Percentiles rank a stretch among this genome's conserved stretches.
Evolutionary conservation across 805 yeast genomes (phyloP).

Genomic region (Pichia nanzhaoensis): DNA sequence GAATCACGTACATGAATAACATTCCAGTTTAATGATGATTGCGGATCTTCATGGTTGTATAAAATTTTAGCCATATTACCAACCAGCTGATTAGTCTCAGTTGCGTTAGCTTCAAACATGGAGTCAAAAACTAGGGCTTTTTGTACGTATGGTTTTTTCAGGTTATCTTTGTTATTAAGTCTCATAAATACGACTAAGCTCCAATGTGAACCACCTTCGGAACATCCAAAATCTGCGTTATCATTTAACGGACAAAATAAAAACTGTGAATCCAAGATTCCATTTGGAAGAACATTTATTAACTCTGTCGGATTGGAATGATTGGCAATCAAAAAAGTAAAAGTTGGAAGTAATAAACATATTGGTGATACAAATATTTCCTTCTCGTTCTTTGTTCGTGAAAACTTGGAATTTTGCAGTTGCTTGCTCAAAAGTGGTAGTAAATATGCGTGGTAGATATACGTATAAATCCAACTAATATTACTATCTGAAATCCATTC

Average conservation of each 20-base stretch:
- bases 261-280: slow-evolving; percentile 36
- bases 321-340: slow-evolving; percentile 55
- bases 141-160: slow-evolving; percentile 35
- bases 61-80: slow-evolving; percentile 26
- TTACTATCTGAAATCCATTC: slow-evolving; percentile 75
- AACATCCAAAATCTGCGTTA: slow-evolving; percentile 49
- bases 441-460: slow-evolving; percentile 33
- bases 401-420: slow-evolving; percentile 21
- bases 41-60: slow-evolving; percentile 16
- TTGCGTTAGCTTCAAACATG: slow-evolving; percentile 38
- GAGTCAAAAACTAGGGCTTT: slow-evolving; percentile 56
- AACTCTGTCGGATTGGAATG: slow-evolving; percentile 37
- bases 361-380: slow-evolving; percentile 20
- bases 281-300: slow-evolving; percentile 36
- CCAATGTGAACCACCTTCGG: slow-evolving; percentile 65
- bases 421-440: slow-evolving; percentile 24
- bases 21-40: slow-evolving; percentile 4
- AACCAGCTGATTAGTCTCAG: slow-evolving; percentile 30
- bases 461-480: slow-evolving; percentile 56
- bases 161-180: background rate
- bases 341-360: slow-evolving; percentile 49
- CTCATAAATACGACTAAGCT: slow-evolving; percentile 45
- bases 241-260: slow-evolving; percentile 66
- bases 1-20: slow-evolving; percentile 19
- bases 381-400: background rate